phyloP scores from a whole-genome alignment of 305 asterid genomes.

The Solanum hybrid region DNA sequence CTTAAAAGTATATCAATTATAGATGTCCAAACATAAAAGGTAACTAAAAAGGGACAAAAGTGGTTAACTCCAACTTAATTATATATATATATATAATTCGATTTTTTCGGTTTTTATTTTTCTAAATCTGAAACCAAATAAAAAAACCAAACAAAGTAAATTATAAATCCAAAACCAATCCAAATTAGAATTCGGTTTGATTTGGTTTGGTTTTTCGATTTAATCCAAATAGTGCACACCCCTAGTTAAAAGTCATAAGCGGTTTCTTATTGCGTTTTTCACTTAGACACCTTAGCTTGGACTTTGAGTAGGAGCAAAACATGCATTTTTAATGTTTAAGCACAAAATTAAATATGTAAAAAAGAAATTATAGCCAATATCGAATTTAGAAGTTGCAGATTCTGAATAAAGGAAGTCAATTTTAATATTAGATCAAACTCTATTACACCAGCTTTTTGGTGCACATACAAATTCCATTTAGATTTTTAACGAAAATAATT shows the following conservation, averaged over 20 bases:
- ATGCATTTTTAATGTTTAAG: background rate
- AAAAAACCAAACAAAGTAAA: no score
- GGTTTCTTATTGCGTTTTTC: background rate
- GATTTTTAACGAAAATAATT: background rate
- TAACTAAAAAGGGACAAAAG: no score
- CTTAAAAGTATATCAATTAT: no score
- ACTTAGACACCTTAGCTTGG: background rate
- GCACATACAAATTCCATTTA: background rate
- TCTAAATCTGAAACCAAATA: no score
- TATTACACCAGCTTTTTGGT: background rate
- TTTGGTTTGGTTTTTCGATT: no score
- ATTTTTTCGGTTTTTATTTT: no score
- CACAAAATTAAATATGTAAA: background rate
- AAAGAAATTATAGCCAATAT: background rate
- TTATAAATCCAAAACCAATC: no score
- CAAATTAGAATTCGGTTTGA: no score
- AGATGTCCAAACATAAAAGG: no score
- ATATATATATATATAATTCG: no score
- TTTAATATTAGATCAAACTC: background rate
- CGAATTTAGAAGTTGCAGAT: background rate
- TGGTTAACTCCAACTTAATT: no score
- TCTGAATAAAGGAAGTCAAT: background rate
- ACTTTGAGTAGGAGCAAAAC: background rate
- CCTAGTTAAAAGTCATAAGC: background rate
- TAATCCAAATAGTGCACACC: no score